A percentile compares a stretch with the other conserved stretches of the same genome.
Evolutionary conservation across 768 basidiomycete species (phyloP).

Genomic region (Boletus rubroflammeus): DNA sequence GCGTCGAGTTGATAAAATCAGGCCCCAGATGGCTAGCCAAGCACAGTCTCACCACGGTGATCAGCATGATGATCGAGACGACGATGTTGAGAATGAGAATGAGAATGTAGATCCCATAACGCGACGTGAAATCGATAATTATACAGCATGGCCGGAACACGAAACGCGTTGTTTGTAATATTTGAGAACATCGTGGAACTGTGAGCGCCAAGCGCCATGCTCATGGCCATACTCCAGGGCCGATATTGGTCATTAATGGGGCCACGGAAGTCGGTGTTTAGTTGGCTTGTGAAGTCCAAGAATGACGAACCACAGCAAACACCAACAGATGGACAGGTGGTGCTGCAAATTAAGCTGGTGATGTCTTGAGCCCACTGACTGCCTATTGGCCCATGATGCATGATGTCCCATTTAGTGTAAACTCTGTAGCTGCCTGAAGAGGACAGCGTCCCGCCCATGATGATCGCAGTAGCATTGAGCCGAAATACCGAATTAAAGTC

Average conservation of each 20-base stretch:
- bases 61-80: conserved; percentile 7
- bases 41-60: conserved; percentile 4
- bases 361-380: conserved; percentile 19
- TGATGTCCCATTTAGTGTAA: conserved; percentile 14
- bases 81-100: conserved; percentile 7
- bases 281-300: background rate
- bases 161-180: rapidly evolving
- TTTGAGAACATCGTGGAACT: background rate
- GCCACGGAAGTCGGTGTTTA: background rate
- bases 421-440: conserved; percentile 8
- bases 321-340: background rate
- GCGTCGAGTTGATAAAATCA: conserved; percentile 9
- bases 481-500: background rate
- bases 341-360: conserved; percentile 11
- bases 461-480: conserved; percentile 8
- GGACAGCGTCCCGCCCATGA: conserved; percentile 5
- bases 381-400: background rate
- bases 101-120: conserved; percentile 4
- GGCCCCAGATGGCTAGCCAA: conserved; percentile 1
- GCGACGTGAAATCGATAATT: background rate
- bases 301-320: background rate
- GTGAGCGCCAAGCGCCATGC: conserved; percentile 10
- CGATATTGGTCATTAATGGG: background rate
- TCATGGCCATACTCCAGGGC: conserved; percentile 4
- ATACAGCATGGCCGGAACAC: background rate